These are phyloP conservation scores for Chondrostereum purpureum DNA, from an alignment of 1,284 basidiomycete species.

Conservation along the genomic window DNA sequence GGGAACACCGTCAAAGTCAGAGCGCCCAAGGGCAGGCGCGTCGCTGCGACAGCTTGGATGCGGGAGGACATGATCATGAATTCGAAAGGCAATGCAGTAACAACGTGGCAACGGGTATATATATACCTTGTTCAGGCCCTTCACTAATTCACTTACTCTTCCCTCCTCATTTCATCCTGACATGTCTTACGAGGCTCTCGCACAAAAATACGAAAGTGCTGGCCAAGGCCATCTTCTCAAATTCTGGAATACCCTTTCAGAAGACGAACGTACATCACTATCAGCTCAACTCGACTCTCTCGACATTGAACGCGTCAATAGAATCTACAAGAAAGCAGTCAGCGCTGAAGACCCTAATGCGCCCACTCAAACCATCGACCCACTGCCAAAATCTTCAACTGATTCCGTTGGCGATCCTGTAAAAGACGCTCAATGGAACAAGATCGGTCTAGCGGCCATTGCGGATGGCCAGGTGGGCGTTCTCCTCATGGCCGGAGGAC, in stretches of 20 bases:
- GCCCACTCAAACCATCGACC: slow-evolving; percentile 54
- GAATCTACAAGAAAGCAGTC: slow-evolving; percentile 77
- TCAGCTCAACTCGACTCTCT: slow-evolving; percentile 73
- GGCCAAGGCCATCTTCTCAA: slow-evolving; percentile 86
- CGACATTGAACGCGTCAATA: slow-evolving; percentile 89
- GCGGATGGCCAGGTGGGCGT: slow-evolving; percentile 83
- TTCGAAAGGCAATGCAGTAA: background rate
- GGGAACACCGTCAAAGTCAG: too few relatives aligned
- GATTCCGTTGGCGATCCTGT: slow-evolving; percentile 55
- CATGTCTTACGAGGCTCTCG: slow-evolving; percentile 48
- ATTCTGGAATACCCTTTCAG: slow-evolving; percentile 76
- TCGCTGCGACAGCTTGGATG: too few relatives aligned
- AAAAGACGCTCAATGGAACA: slow-evolving; percentile 66
- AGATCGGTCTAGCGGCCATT: slow-evolving; percentile 76
- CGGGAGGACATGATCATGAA: too few relatives aligned
- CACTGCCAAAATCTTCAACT: slow-evolving; percentile 72
- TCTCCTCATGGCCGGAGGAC: slow-evolving; percentile 95
- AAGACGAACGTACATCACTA: slow-evolving; percentile 60
- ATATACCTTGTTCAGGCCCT: too few relatives aligned
- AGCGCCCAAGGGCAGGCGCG: too few relatives aligned
- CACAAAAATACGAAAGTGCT: slow-evolving; percentile 66
- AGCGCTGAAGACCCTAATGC: slow-evolving; percentile 52
- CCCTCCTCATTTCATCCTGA: slow-evolving; percentile 16
- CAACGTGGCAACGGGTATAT: slow-evolving; percentile 1
- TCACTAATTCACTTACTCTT: background rate